A percentile compares a stretch with the other conserved stretches of the same genome.
phyloP scores from a whole-genome alignment of 441 rosid species.

The Erodium chrysanthum region DNA sequence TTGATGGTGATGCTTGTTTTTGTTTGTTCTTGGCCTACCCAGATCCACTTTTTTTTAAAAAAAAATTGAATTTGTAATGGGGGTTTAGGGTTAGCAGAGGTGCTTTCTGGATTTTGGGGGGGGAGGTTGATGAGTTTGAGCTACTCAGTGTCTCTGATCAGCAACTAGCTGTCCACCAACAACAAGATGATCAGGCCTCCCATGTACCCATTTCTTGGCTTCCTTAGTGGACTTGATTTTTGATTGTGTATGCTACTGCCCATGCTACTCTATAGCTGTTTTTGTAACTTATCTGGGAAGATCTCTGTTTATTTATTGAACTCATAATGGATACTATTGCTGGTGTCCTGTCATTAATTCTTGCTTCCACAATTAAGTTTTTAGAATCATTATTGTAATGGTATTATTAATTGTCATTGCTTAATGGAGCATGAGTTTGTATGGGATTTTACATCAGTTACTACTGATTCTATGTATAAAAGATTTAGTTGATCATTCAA shows the following conservation, averaged over 20 bases:
- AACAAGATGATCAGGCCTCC: too few relatives aligned
- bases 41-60: background rate
- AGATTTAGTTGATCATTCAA: background rate
- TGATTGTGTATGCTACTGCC: background rate
- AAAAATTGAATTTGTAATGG: background rate
- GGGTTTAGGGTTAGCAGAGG: background rate
- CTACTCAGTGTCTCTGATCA: too few relatives aligned
- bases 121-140: too few relatives aligned
- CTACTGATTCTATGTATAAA: background rate
- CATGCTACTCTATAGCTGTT: background rate
- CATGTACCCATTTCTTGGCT: too few relatives aligned
- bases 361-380: background rate
- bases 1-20: background rate
- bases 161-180: too few relatives aligned
- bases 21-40: background rate
- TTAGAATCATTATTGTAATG: too few relatives aligned
- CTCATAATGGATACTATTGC: background rate
- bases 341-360: background rate
- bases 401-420: background rate
- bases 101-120: too few relatives aligned
- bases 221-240: too few relatives aligned
- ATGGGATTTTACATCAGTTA: background rate
- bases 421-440: background rate
- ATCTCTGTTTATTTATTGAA: constrained; percentile 2
- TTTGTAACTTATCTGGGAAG: too few relatives aligned